Evolutionary conservation across 768 basidiomycete genomes (phyloP), one percentile per base, ranked within the genome.

Genomic region (Macrolepiota fuliginosa): DNA sequence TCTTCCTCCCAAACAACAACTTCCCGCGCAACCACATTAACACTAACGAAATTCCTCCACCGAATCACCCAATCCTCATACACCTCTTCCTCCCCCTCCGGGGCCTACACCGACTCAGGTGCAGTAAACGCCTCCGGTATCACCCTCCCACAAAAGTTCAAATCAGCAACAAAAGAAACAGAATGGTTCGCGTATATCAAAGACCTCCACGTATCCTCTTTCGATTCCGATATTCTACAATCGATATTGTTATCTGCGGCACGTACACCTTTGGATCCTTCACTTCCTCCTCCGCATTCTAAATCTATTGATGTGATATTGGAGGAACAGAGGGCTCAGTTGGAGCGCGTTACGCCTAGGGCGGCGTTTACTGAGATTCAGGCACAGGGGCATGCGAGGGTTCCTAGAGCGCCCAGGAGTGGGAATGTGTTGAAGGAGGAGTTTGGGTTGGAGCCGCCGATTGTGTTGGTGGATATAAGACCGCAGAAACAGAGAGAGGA

Each of bases 381-480:
- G n/a, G n/a, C n/a, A 5, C 78, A 79, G 32, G 81, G 82, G 42
- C 75, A 79, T 4, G 73, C 78, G 27, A 77, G 29, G 29, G n/a
- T n/a, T n/a, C n/a, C n/a, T n/a, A n/a, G n/a, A n/a, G n/a, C n/a
- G n/a, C n/a, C n/a, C n/a, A n/a, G n/a, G n/a, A n/a, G n/a, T n/a
- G n/a, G n/a, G n/a, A n/a, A 32, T 7, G 29, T 32, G 29, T 3
- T 3, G 29, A 32, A 3, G 29, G 29, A 32, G 29, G 29, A 32
- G 29, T n/a, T n/a, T n/a, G n/a, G n/a, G n/a, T 3, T 82, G 40
- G 78, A 76, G 3, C 84, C 83, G 42, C 89, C 90, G 1, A 87
- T 85, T 0, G 81, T 92, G 58, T 77, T 93, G 45, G 90, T 93
- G 6, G 91, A 92, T 70, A 91, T 92, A 55, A 85, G 91, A 6